These are phyloP conservation scores for Apocynum venetum DNA, from an alignment of 257 asterid species.

Conservation along the genomic window DNA sequence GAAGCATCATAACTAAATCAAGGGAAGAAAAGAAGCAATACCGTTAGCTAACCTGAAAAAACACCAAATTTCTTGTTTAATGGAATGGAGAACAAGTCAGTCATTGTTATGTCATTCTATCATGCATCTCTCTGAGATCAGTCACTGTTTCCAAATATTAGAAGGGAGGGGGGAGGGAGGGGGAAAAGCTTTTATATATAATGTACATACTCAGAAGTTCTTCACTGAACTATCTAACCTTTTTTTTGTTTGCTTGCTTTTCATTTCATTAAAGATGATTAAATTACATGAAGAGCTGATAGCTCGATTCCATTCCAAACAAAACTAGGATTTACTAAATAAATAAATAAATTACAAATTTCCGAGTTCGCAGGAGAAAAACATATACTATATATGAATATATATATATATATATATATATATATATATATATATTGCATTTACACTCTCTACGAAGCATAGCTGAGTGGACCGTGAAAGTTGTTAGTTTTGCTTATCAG, in stretches of 20 bases:
- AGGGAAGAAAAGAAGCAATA: too few species aligned
- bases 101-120: too few species aligned
- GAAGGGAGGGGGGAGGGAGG: too few species aligned
- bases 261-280: slow-evolving; percentile 22
- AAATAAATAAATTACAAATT: slow-evolving; percentile 15
- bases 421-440: slow-evolving; percentile 10
- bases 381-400: slow-evolving; percentile 6
- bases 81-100: too few species aligned
- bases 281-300: slow-evolving; percentile 25
- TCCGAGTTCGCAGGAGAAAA: not conserved
- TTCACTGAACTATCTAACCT: not conserved
- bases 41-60: too few species aligned
- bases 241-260: slow-evolving; percentile 14
- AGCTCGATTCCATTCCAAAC: slow-evolving; percentile 15
- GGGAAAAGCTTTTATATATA: too few species aligned
- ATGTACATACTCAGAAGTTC: too few species aligned
- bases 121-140: too few species aligned
- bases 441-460: slow-evolving; percentile 13
- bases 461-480: slow-evolving; percentile 6
- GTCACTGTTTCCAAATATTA: too few species aligned
- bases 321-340: slow-evolving; percentile 5
- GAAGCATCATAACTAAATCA: too few species aligned
- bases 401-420: slow-evolving; percentile 9
- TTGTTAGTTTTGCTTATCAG: slow-evolving; percentile 26
- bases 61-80: too few species aligned